These are phyloP conservation scores for Evernia prunastri DNA, from an alignment of 495 filamentous ascomycete genomes.

Conservation along the genomic window DNA sequence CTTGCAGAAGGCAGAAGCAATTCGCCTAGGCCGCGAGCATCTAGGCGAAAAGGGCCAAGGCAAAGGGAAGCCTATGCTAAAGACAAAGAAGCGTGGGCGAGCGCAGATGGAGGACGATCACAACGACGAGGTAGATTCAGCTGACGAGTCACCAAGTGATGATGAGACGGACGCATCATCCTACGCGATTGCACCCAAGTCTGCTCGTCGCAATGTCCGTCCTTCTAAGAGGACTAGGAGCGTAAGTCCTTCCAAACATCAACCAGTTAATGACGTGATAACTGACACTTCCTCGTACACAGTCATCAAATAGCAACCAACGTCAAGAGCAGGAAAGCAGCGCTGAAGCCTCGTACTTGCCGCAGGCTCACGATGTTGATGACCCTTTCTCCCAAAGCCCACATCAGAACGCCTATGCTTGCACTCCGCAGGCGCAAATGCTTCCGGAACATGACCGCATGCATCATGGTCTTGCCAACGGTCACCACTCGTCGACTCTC, in stretches of 20 bases:
- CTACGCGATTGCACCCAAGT: not conserved
- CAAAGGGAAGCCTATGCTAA: conserved; percentile 13
- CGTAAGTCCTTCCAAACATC: not conserved
- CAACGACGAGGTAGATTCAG: conserved; percentile 11
- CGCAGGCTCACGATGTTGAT: not conserved
- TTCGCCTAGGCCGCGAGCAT: conserved; percentile 19
- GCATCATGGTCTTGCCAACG: not conserved
- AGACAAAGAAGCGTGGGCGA: not conserved
- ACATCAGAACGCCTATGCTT: not conserved
- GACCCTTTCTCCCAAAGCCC: not conserved
- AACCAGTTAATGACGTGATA: not conserved
- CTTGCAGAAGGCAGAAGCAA: conserved; percentile 21
- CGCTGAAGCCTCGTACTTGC: not conserved
- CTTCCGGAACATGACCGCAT: not conserved
- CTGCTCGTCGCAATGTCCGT: conserved; percentile 1
- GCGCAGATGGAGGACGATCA: not conserved
- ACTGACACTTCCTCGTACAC: not conserved
- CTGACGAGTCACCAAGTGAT: not conserved
- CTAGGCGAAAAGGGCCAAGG: conserved; percentile 17
- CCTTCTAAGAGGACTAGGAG: conserved; percentile 9
- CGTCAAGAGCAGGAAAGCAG: not conserved
- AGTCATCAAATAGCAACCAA: not conserved
- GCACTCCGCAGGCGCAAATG: not conserved
- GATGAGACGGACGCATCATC: not conserved
- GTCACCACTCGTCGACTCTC: not conserved